Conservation (phyloP, 2,329 filamentous ascomycete species). For the Teratosphaeria pseudoeucalypti region DNA sequence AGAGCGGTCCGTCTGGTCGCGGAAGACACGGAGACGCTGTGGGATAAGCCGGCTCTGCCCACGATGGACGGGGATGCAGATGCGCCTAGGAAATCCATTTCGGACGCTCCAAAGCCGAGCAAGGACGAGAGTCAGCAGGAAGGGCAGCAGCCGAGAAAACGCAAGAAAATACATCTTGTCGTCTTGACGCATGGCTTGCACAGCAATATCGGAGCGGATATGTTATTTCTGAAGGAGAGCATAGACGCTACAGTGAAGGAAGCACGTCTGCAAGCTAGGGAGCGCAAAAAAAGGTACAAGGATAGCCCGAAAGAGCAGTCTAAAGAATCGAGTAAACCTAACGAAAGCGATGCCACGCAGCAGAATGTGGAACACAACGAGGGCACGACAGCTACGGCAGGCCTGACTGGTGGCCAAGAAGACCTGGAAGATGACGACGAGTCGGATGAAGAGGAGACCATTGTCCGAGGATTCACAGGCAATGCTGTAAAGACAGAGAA, state of each 20-base stretch:
- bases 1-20: slow-evolving; percentile 66
- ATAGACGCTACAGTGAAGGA: slow-evolving; percentile 76
- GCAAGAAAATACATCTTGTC: slow-evolving; percentile 79
- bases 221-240: slow-evolving; percentile 95
- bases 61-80: slow-evolving; percentile 31
- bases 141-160: slow-evolving; percentile 38
- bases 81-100: slow-evolving; percentile 12
- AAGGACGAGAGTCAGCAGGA: slow-evolving; percentile 7
- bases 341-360: slow-evolving; percentile 1
- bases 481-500: slow-evolving; percentile 87
- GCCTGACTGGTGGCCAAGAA: slow-evolving; percentile 41
- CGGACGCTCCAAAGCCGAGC: slow-evolving; percentile 9
- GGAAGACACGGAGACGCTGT: slow-evolving; percentile 80
- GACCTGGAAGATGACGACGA: slow-evolving; percentile 38
- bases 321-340: slow-evolving; percentile 4
- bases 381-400: slow-evolving; percentile 32
- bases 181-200: slow-evolving; percentile 89
- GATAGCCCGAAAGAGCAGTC: slow-evolving; percentile 21
- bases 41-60: slow-evolving; percentile 83
- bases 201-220: slow-evolving; percentile 89
- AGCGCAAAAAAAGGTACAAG: slow-evolving; percentile 37
- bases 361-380: slow-evolving; percentile 9
- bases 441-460: slow-evolving; percentile 70
- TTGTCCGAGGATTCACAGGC: slow-evolving; percentile 80
- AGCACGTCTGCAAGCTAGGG: slow-evolving; percentile 58